phyloP scores from a whole-genome alignment of 768 basidiomycete genomes.

The Trametes cubensis region DNA sequence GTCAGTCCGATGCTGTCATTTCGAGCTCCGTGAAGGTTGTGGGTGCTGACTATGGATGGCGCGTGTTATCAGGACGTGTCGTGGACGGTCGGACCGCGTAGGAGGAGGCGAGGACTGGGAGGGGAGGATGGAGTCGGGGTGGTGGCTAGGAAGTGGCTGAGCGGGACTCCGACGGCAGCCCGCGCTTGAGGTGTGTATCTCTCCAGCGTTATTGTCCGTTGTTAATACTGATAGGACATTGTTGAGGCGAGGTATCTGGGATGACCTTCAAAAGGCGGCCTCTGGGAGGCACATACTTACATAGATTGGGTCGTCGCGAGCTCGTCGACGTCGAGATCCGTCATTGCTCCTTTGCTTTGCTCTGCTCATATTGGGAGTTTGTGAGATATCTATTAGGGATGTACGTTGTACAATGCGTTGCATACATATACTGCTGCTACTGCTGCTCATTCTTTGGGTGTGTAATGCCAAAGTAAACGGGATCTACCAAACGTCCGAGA shows the following conservation, averaged over 20 bases:
- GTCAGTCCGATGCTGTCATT: constrained; percentile 1
- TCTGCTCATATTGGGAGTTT: neutral
- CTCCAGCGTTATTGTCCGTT: too few species aligned
- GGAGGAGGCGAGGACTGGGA: neutral
- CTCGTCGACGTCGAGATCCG: too few species aligned
- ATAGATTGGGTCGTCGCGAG: neutral
- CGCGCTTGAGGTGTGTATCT: neutral
- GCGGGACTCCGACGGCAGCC: constrained; percentile 24
- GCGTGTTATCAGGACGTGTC: constrained; percentile 8
- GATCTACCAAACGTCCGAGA: neutral
- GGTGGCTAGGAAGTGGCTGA: neutral
- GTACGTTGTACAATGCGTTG: constrained; percentile 11
- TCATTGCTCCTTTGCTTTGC: neutral
- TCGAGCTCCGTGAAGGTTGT: constrained; percentile 22
- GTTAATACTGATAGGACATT: too few species aligned
- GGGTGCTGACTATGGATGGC: constrained; percentile 4
- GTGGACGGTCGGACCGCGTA: neutral
- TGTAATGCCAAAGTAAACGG: neutral
- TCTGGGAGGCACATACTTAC: neutral
- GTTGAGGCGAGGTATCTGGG: too few species aligned
- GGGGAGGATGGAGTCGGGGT: neutral
- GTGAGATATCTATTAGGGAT: neutral
- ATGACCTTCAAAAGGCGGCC: too few species aligned
- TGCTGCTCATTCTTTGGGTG: neutral
- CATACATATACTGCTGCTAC: neutral